phyloP scores from a whole-genome alignment of 139 green algal species.

The Micromonas commoda region DNA sequence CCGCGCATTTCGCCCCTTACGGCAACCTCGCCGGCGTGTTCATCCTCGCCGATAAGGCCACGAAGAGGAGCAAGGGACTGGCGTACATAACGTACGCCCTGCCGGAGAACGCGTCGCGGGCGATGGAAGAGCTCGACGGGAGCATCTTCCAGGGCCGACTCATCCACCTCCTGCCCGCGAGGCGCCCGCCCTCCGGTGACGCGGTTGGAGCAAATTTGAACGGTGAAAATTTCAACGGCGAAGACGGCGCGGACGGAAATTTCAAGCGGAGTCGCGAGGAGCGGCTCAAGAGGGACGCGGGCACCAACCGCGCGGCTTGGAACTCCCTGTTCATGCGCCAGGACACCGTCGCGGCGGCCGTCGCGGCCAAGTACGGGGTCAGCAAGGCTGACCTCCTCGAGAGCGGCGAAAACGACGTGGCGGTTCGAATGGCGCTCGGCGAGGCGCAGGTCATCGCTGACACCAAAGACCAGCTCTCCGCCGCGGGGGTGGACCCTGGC shows the following conservation, averaged over 20 bases:
- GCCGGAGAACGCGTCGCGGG: slow-evolving; percentile 56
- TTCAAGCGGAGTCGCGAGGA: slow-evolving; percentile 67
- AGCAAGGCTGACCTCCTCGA: slow-evolving; percentile 84
- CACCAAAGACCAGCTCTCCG: slow-evolving; percentile 78
- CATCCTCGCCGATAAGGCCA: slow-evolving; percentile 75
- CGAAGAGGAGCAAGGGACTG: slow-evolving; percentile 67
- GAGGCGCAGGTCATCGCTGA: slow-evolving; percentile 86
- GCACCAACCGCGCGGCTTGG: slow-evolving; percentile 72
- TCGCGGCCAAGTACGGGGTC: slow-evolving; percentile 81
- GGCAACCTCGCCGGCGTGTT: slow-evolving; percentile 81
- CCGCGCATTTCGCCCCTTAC: slow-evolving; percentile 59
- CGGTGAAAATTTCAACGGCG: not conserved
- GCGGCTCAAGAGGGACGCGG: slow-evolving; percentile 60
- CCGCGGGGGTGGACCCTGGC: slow-evolving; percentile 61
- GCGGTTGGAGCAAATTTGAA: too few relatives aligned
- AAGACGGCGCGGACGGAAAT: slow-evolving; percentile 14
- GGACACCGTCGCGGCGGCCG: slow-evolving; percentile 87
- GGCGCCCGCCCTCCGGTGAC: slow-evolving; percentile 32
- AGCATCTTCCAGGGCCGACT: slow-evolving; percentile 82
- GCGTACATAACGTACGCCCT: slow-evolving; percentile 77
- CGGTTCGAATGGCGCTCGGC: slow-evolving; percentile 83
- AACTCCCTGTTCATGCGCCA: slow-evolving; percentile 95
- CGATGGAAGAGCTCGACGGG: slow-evolving; percentile 45
- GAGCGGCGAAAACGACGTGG: slow-evolving; percentile 45
- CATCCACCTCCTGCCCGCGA: slow-evolving; percentile 84